Evolutionary conservation across 495 filamentous ascomycete genomes (phyloP).

Genomic region (Trypethelium eluteriae): DNA sequence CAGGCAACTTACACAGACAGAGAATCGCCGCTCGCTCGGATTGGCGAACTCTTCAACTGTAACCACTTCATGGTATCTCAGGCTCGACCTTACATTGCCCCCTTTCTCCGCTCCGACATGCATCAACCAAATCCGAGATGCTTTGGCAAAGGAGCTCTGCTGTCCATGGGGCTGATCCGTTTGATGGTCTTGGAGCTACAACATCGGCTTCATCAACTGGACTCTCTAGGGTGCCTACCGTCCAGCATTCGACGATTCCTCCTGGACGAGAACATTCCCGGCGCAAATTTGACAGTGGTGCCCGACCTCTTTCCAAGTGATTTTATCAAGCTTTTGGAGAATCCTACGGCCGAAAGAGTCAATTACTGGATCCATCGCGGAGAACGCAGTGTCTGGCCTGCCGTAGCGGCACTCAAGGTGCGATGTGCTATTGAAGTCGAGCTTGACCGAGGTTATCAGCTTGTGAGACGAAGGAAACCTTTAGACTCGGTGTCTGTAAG

Average conservation of each 20-base stretch:
- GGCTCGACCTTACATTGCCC: constrained; percentile 71
- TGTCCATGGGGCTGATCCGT: constrained; percentile 57
- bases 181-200: constrained; percentile 68
- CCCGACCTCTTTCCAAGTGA: constrained; percentile 67
- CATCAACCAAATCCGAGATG: constrained; percentile 59
- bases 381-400: constrained; percentile 86
- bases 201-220: constrained; percentile 75
- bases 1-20: constrained; percentile 62
- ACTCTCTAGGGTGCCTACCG: constrained; percentile 67
- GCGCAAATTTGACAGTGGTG: constrained; percentile 70
- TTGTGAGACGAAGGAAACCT: constrained; percentile 55
- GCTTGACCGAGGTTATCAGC: constrained; percentile 74
- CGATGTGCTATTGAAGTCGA: constrained; percentile 83
- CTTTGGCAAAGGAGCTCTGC: constrained; percentile 33
- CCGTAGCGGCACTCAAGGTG: constrained; percentile 72
- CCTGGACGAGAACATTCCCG: constrained; percentile 81
- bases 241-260: constrained; percentile 63
- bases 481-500: constrained; percentile 25
- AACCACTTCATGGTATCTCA: constrained; percentile 81
- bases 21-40: constrained; percentile 71
- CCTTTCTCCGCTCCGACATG: constrained; percentile 74
- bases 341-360: constrained; percentile 64
- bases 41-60: constrained; percentile 89
- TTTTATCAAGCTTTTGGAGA: constrained; percentile 68
- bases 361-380: constrained; percentile 81